Evolutionary conservation across 1,284 basidiomycete genomes (phyloP).

Genomic region (Microbotryum saponariae): DNA sequence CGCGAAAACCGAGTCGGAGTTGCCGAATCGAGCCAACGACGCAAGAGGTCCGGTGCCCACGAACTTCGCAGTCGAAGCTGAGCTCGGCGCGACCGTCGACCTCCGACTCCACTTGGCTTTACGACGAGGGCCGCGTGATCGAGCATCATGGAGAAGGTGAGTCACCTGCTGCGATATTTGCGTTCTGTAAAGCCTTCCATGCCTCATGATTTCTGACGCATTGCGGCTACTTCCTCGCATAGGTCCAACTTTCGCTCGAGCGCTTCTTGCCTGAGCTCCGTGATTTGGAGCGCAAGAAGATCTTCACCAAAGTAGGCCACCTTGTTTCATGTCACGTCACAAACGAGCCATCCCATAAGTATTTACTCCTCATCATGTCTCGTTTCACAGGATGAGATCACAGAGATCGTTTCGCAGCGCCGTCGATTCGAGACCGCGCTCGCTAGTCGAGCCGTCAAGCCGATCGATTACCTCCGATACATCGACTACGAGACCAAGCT

Average conservation of each 20-base stretch:
- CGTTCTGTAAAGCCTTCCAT: too few species aligned
- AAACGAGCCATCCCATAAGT: too few species aligned
- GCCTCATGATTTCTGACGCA: too few species aligned
- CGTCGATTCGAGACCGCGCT: conserved; percentile 76
- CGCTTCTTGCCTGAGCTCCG: conserved; percentile 66
- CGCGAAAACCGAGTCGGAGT: too few species aligned
- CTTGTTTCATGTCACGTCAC: not conserved
- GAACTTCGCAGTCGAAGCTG: too few species aligned
- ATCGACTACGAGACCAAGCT: conserved; percentile 84
- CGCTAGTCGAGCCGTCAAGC: conserved; percentile 30
- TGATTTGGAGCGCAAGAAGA: conserved; percentile 75
- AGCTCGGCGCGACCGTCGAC: not conserved
- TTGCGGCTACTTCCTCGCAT: not conserved
- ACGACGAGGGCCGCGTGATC: too few species aligned
- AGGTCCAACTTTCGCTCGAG: conserved; percentile 36
- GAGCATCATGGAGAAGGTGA: conserved; percentile 21
- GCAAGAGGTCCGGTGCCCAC: too few species aligned
- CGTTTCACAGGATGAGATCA: conserved; percentile 58
- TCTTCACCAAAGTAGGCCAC: conserved; percentile 69
- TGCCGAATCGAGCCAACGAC: too few species aligned
- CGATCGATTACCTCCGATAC: conserved; percentile 75
- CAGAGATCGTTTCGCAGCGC: conserved; percentile 76
- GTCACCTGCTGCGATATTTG: not conserved
- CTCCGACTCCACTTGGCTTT: not conserved
- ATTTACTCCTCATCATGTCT: not conserved